Base-by-base conservation (phyloP, 2,329 filamentous ascomycete genomes). In the Ascomycota sp. region DNA sequence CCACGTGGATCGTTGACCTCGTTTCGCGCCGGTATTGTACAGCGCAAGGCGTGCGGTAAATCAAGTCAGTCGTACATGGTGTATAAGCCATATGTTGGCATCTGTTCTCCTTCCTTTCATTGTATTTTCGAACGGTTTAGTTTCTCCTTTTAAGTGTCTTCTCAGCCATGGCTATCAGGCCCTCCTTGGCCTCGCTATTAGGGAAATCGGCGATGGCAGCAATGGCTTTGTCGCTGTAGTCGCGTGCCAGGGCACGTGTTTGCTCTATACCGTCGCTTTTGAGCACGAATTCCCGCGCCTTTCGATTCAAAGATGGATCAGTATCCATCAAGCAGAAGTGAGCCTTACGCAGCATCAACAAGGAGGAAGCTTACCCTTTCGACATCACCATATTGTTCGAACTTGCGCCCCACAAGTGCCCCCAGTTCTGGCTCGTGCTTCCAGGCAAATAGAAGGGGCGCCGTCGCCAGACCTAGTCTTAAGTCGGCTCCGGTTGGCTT, bases 401-500 rank as follows among this genome's bases (percentile, higher is more conserved):
- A 98, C 56, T 92, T 92, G 55, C 89, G 73, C 31, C 89, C 89
- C 11, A 98, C 89, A 42, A 98, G 60, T 34, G 71, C 70, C 5
- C 89, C 89, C 25, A 98, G 59, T 54, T 89, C 82, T 21, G 74
- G 70, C 46, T 79, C 80, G 42, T 77, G 69, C 58, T 84, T 84
- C 89, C 89, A 98, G 1, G 89, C 89, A 59, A 95, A 98, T 30
- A 98, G 59, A 41, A 98, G 58, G 11, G 89, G 89, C 9, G 89
- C 89, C 9, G 89, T 98, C 30, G 89, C 89, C 37, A 98, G 65
- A 5, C 89, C 89, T 25, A 98, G 61, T 56, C 95, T 82, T 40
- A 98, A 56, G 55, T 98, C 89, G 25, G 89, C 89, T 29, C 86
- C 89, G 6, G 86, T 81, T 2, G 89, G 89, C 58, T 98, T 98